Evolutionary conservation across 2,329 filamentous ascomycete species (phyloP).

Genomic region (Akanthomyces dipterigenus): DNA sequence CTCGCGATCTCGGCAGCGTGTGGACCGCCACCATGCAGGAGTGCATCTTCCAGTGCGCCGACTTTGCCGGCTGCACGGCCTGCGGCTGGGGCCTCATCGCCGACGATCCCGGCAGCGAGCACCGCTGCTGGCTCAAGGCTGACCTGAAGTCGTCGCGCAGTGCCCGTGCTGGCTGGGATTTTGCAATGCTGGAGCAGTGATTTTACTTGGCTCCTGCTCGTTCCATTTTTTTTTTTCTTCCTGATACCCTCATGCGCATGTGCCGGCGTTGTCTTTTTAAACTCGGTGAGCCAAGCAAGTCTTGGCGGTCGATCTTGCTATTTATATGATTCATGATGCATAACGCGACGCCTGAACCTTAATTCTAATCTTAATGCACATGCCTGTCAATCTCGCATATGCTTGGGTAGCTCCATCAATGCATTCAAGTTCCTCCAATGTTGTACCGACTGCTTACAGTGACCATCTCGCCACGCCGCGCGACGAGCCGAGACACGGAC

Average conservation of each 20-base stretch:
- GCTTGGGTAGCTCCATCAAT: no score
- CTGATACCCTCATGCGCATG: neutral
- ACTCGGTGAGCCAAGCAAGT: neutral
- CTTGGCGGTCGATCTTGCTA: neutral
- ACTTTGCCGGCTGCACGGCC: constrained; percentile 32
- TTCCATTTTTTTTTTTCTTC: no score
- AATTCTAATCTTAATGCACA: neutral
- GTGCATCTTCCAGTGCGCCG: constrained; percentile 39
- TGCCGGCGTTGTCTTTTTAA: neutral
- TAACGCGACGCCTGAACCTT: neutral
- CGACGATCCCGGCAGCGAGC: constrained; percentile 31
- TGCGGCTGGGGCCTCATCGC: constrained; percentile 38
- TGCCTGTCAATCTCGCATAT: neutral
- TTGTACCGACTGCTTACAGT: no score
- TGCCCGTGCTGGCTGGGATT: constrained; percentile 34
- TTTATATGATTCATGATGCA: neutral
- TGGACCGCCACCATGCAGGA: constrained; percentile 33
- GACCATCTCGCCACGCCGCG: neutral
- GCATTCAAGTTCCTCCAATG: no score
- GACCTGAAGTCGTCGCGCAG: constrained; percentile 26
- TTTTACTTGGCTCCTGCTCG: neutral
- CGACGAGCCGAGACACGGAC: neutral
- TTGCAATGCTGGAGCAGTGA: constrained; percentile 29
- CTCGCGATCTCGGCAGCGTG: constrained; percentile 29
- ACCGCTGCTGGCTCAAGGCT: constrained; percentile 39